Evolutionary conservation across 306 rosid genomes (phyloP), one percentile per base, ranked within the genome.

Genomic region (Sphenostylis stenocarpa): DNA sequence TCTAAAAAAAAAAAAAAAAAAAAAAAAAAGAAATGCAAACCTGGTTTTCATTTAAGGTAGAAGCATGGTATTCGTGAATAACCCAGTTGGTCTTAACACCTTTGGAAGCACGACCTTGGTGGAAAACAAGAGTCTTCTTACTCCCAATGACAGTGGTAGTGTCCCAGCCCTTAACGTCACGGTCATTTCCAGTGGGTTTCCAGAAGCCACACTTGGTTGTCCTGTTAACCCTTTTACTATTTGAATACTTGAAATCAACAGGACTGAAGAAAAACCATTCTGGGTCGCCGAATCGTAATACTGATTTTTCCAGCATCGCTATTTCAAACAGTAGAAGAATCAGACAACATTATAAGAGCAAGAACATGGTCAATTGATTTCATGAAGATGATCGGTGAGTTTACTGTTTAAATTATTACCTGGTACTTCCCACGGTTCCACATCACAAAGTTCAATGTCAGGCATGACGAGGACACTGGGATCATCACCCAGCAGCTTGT

Each of bases 61-160:
- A 65, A 19, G 70, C 76, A 41, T 87, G 85, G 66, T 90, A 91
- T 72, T 91, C 96, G 36, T 91, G 97, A 10, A 91, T 85, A 17
- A 86, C 88, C 94, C 94, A 91, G 1, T 66, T n/a, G 67, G 87
- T 85, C 77, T 13, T 62, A 20, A 47, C 33, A 66, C 60, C 78
- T 12, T 0, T 0, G 34, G 84, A 80, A 84, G 26, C 45, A 47
- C 73, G 70, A 1, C 89, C 91, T 6, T 0, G 0, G 14, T 87
- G 4, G 81, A 80, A 94, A 39, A 89, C 92, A 74, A 94, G 67
- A n/a, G 85, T 88, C 84, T 83, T 90, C 86, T 88, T 94, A 10
- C 64, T 75, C 6, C 89, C 98, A 58, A 91, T 86, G 48, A 82
- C 49, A 0, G 7, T 34, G 39, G 48, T 63, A 12, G 78, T 80